A percentile compares a stretch with the other conserved stretches of the same genome.
These are phyloP conservation scores for Russula virescens DNA, from an alignment of 768 basidiomycete species.

Conservation along the genomic window DNA sequence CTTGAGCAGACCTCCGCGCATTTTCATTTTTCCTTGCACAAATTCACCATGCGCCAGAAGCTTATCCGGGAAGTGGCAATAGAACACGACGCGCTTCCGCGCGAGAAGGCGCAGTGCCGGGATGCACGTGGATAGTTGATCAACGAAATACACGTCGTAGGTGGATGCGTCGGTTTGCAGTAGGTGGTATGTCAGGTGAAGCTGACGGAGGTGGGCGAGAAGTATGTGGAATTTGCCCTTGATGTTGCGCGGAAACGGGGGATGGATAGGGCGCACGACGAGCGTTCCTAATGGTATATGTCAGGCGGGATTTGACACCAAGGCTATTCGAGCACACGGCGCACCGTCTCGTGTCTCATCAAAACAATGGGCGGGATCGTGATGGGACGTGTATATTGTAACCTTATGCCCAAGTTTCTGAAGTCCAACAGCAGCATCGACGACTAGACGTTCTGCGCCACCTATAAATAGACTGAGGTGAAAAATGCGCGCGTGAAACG, in stretches of 20 bases:
- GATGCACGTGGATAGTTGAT: slow-evolving; percentile 90
- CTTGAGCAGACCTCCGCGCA: slow-evolving; percentile 51
- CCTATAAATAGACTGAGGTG: slow-evolving; percentile 41
- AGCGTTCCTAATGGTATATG: slow-evolving; percentile 57
- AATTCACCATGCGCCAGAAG: slow-evolving; percentile 68
- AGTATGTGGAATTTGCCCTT: slow-evolving; percentile 82
- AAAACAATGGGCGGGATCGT: slow-evolving; percentile 83
- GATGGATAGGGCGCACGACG: slow-evolving; percentile 59
- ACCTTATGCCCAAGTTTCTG: slow-evolving; percentile 81
- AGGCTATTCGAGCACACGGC: slow-evolving; percentile 21
- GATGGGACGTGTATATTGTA: slow-evolving; percentile 89
- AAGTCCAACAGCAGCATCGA: slow-evolving; percentile 89
- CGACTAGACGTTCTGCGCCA: slow-evolving; percentile 91
- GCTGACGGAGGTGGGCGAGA: slow-evolving; percentile 81
- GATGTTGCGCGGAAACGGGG: slow-evolving; percentile 77
- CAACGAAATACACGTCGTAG: slow-evolving; percentile 88
- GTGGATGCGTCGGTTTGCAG: slow-evolving; percentile 41
- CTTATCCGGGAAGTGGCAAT: slow-evolving; percentile 98
- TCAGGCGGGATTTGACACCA: background rate
- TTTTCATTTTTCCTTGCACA: slow-evolving; percentile 46
- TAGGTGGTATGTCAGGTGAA: slow-evolving; percentile 73
- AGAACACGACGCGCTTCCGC: slow-evolving; percentile 85
- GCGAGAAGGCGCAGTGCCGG: slow-evolving; percentile 69
- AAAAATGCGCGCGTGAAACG: background rate
- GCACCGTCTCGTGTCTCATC: slow-evolving; percentile 89